phyloP scores from a whole-genome alignment of 75 land plant species.

The Pinus taeda region DNA sequence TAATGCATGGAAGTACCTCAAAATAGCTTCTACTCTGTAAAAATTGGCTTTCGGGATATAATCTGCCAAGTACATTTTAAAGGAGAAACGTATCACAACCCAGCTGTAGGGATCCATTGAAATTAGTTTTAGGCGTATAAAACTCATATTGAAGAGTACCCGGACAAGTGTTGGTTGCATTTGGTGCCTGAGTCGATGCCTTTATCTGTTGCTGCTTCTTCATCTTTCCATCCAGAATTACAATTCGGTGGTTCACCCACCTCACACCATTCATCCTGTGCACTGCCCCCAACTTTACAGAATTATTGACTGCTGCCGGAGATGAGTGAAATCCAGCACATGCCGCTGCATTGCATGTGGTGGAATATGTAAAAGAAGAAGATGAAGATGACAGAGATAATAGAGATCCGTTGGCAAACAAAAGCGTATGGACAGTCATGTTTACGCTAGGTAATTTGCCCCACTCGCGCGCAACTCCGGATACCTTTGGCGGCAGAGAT shows the following conservation, averaged over 20 bases:
- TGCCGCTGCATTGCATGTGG: no score
- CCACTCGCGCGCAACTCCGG: no score
- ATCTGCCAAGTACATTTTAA: conserved; percentile 18
- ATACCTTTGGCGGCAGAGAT: no score
- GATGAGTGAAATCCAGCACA: neutral
- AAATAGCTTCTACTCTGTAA: conserved; percentile 82
- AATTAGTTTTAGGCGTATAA: neutral
- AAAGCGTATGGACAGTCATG: no score
- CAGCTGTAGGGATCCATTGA: neutral
- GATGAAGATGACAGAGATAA: neutral
- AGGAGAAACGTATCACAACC: neutral
- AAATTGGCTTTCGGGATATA: conserved; percentile 55
- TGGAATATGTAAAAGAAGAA: neutral
- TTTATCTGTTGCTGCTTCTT: neutral
- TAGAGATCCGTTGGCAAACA: neutral
- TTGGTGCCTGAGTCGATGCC: neutral
- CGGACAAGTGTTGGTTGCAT: neutral
- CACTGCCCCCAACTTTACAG: neutral
- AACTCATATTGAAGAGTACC: neutral
- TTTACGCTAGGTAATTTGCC: no score
- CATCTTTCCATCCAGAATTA: neutral
- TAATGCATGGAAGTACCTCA: conserved; percentile 36
- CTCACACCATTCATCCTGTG: neutral
- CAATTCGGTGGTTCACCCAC: neutral
- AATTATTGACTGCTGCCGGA: neutral